These are phyloP conservation scores for Nakaseomyces glabratus DNA, from an alignment of 1,139 yeast genomes.

Conservation along the genomic window DNA sequence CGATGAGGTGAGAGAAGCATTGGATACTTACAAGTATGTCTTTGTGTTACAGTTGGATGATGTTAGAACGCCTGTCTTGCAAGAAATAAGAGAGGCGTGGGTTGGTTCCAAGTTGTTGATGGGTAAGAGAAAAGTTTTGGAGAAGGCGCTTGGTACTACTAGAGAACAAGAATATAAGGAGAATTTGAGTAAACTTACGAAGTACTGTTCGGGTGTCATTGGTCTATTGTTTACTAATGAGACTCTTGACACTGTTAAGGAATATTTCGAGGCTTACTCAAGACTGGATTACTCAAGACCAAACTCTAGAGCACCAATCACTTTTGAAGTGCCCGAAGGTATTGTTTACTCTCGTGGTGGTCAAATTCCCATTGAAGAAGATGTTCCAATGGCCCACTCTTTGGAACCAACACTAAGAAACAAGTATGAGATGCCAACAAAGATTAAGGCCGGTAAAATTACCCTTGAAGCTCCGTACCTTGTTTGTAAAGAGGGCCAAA, in stretches of 20 bases:
- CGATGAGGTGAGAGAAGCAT: constrained; percentile 75
- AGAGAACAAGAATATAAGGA: constrained; percentile 87
- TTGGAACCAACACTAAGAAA: constrained; percentile 87
- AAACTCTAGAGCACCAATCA: constrained; percentile 72
- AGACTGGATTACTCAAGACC: constrained; percentile 86
- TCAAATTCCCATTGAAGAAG: constrained; percentile 79
- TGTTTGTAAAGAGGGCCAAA: constrained; percentile 74
- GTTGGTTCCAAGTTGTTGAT: constrained; percentile 74
- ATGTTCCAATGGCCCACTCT: constrained; percentile 93
- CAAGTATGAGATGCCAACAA: constrained; percentile 84
- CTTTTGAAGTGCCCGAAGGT: constrained; percentile 82
- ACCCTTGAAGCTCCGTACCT: constrained; percentile 63
- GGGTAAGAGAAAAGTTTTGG: constrained; percentile 90
- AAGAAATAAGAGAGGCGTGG: constrained; percentile 91
- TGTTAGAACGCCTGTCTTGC: constrained; percentile 92
- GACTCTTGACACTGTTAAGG: constrained; percentile 70
- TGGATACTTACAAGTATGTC: constrained; percentile 67
- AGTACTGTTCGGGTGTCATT: constrained; percentile 57
- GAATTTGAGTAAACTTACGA: constrained; percentile 61
- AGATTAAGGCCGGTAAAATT: constrained; percentile 81
- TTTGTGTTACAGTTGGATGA: constrained; percentile 86
- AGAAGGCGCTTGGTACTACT: constrained; percentile 81
- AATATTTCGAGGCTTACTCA: constrained; percentile 69
- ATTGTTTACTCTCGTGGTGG: constrained; percentile 93
- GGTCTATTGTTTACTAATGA: constrained; percentile 88